A percentile compares a stretch with the other conserved stretches of the same genome.
Conservation (phyloP, 495 filamentous ascomycete species). For the Lophiotrema nucula region DNA sequence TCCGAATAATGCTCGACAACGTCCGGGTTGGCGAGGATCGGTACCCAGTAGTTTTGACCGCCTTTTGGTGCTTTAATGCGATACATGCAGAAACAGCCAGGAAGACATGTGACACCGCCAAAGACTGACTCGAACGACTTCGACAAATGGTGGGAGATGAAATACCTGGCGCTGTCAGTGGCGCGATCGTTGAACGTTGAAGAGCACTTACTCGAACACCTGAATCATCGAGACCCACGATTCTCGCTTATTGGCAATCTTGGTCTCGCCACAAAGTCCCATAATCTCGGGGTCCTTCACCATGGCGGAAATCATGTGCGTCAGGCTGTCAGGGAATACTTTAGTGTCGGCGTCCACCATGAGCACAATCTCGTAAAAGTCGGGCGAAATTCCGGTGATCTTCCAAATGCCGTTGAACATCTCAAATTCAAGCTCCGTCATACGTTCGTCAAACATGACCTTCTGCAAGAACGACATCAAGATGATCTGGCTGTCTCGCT, state of each 20-base stretch:
- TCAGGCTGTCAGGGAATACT: constrained; percentile 95
- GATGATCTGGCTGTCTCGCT: constrained; percentile 98
- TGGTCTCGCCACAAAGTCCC: constrained; percentile 98
- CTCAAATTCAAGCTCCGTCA: constrained; percentile 99
- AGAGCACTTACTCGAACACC: constrained; percentile 76
- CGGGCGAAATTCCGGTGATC: constrained; percentile 93
- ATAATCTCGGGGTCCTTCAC: constrained; percentile 99
- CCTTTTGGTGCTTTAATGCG: constrained; percentile 99
- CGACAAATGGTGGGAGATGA: constrained; percentile 94
- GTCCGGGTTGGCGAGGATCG: constrained; percentile 96
- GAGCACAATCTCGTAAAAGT: constrained; percentile 95
- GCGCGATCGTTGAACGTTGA: constrained; percentile 16
- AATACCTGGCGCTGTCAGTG: constrained; percentile 59
- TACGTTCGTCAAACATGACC: constrained; percentile 99
- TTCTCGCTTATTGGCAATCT: constrained; percentile 96
- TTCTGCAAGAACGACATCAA: constrained; percentile 99
- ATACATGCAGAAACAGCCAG: constrained; percentile 99
- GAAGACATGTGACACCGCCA: constrained; percentile 97
- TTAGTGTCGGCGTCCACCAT: constrained; percentile 99
- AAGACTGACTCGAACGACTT: constrained; percentile 99
- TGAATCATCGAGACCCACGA: constrained; percentile 98
- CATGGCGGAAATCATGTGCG: constrained; percentile 99
- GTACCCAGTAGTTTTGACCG: constrained; percentile 98
- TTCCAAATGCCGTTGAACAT: constrained; percentile 99
- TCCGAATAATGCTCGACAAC: constrained; percentile 99